These are phyloP conservation scores for Zygnema circumcarinatum DNA, from an alignment of 139 green algal genomes.

Conservation along the genomic window DNA sequence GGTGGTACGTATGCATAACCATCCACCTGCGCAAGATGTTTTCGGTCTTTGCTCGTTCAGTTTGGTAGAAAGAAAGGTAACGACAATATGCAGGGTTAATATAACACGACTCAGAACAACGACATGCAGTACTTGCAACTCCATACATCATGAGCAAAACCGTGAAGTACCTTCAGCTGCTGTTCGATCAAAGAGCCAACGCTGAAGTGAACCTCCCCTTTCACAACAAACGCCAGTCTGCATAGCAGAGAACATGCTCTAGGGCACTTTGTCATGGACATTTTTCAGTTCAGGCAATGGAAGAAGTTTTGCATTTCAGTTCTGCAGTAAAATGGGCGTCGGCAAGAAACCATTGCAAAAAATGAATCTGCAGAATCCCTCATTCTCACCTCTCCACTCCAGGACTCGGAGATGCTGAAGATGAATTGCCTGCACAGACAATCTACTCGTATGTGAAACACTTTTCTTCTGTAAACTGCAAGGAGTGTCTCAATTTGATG, in stretches of 20 bases:
- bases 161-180: not conserved
- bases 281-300: no score
- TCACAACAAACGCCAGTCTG: constrained; percentile 84
- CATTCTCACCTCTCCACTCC: constrained; percentile 73
- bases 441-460: not conserved
- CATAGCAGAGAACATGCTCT: not conserved
- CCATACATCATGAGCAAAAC: no score
- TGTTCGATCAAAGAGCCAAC: not conserved
- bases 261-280: not conserved
- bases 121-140: no score
- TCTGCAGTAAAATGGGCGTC: no score
- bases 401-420: constrained; percentile 17
- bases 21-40: not conserved
- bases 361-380: no score
- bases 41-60: not conserved
- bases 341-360: no score
- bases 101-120: no score
- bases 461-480: not conserved
- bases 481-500: not conserved
- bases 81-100: no score
- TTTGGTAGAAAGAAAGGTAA: not conserved
- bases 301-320: no score
- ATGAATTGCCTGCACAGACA: constrained; percentile 25
- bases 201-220: constrained; percentile 67
- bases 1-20: constrained; percentile 9